Evolutionary conservation across 192 early-diverging fungal species (phyloP), one percentile per base, ranked within the genome.

Genomic region (Entomortierella chlamydospora): DNA sequence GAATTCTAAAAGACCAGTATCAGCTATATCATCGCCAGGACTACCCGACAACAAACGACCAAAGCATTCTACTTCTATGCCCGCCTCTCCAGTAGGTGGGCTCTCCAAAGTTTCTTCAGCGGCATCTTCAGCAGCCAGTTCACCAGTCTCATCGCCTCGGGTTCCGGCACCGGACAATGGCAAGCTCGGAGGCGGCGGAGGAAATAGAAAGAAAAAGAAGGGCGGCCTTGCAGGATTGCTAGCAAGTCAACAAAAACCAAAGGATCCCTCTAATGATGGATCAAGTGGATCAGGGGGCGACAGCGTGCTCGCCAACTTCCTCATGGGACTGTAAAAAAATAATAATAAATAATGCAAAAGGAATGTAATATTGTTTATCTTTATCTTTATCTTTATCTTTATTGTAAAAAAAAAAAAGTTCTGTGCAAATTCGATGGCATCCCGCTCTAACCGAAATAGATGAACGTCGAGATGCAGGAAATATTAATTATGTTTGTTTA

Each of bases 151-250:
- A 23, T 78, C 73, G 15, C 73, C 66, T 25, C 66, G 56, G 3
- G 13, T 53, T 23, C 41, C 58, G 3, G 57, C 47, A 33, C 37
- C n/a, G 0, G 65, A 53, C 53, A 60, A 47, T 30, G 50, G 31
- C 31, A 68, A 37, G 56, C 7, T 30, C 28, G 70, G 59, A 25
- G 34, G 57, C 23, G n/a, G 53, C 37, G 61, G 60, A 8, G 58
- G 43, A 4, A 74, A 55, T 28, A 79, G 64, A 25, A 70, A 66
- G 68, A 79, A 79, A 66, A 79, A 79, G 76, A 79, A 79, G 20
- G 53, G 30, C 0, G 62, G 66, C 4, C 55, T 78, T 18, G 67
- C 67, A 1, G 61, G 34, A 18, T n/a, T 78, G 18, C 50, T 78
- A 18, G 66, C 66, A 4, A 78, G 39, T 33, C 73, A 78, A 33